phyloP scores from a whole-genome alignment of 2,329 filamentous ascomycete species.

The Epichloe scottii region DNA sequence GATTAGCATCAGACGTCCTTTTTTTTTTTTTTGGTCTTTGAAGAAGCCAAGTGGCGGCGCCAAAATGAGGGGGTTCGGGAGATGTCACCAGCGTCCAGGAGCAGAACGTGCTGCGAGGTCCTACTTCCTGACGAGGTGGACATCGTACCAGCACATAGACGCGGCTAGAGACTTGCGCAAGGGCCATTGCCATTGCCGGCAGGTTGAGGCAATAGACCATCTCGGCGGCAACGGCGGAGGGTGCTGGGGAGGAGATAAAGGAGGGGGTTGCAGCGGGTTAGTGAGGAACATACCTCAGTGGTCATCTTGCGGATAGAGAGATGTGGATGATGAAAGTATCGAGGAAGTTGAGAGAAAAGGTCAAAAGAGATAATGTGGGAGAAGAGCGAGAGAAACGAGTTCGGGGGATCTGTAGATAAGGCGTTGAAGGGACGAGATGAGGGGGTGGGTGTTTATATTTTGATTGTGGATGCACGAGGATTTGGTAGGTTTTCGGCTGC shows the following conservation, averaged over 20 bases:
- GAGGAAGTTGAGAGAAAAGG: neutral
- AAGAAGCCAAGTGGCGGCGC: slow-evolving; percentile 4
- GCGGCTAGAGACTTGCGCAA: neutral
- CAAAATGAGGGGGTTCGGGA: slow-evolving; percentile 3
- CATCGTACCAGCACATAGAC: neutral
- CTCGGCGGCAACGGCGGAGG: slow-evolving; percentile 2
- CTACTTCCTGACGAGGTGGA: neutral
- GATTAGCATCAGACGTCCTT: slow-evolving; percentile 20
- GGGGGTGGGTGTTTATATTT: slow-evolving; percentile 19
- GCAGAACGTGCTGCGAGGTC: neutral
- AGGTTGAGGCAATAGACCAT: neutral
- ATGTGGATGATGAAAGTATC: neutral
- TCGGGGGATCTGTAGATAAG: slow-evolving; percentile 10
- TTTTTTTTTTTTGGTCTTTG: neutral
- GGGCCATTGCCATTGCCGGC: neutral
- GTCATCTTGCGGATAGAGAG: slow-evolving; percentile 15
- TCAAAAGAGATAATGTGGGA: slow-evolving; percentile 10
- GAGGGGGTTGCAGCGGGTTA: slow-evolving; percentile 1
- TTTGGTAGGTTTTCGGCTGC: slow-evolving; percentile 5
- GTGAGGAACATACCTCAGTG: slow-evolving; percentile 20
- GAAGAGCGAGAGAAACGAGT: slow-evolving; percentile 12
- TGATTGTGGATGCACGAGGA: slow-evolving; percentile 16
- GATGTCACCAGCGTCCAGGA: neutral
- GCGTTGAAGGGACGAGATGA: slow-evolving; percentile 15
- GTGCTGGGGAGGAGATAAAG: slow-evolving; percentile 3